Base-by-base conservation (phyloP, 2,329 filamentous ascomycete species). In the Drechslerella dactyloides region DNA sequence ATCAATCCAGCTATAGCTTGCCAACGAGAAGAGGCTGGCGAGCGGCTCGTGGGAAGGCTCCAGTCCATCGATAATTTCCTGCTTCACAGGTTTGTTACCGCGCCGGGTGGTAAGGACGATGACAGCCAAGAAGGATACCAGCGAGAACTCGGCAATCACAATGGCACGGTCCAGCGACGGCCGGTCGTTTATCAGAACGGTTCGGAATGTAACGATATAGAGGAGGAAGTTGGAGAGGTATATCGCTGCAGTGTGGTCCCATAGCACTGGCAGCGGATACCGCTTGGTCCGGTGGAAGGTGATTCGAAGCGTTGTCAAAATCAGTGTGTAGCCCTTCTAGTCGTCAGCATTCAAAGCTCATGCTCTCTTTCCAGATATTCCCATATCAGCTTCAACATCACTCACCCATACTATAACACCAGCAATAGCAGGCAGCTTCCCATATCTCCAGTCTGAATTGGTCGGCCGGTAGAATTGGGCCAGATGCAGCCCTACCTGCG, bases 1-100 rank as follows among this genome's bases (percentile, higher is more conserved):
- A 79, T 97, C 93, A 19, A 97, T 87, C 94, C 94, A 99, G 19
- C 86, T 83, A 78, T 97, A 99, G 1, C 91, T 94, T 21, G 88
- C 87, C 50, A 96, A 83, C 1, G 94, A 97, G 73, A 97, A 86
- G 5, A 97, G 81, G 78, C 93, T 97, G 0, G 94, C 92, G 40
- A 91, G 83, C 5, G 92, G 91, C 79, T 99, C 93, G 73, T 85
- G 87, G 1, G 93, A 93, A 19, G 94, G 94, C 77, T 93, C 87
- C 57, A 99, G 86, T 33, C 89, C 89, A 72, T 90, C 91, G 79
- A 97, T 93, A 83, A 93, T 93, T 79, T 96, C 91, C 77, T 97
- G 79, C 51, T 93, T 81, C 11, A 99, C 90, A 1, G 89, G 87
- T 80, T 91, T 94, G 80, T 97, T 97, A 50, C 94, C 94, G 81